Evolutionary conservation across 2,329 filamentous ascomycete genomes (phyloP), one percentile per base, ranked within the genome.

Genomic region (Diplodia mutila): DNA sequence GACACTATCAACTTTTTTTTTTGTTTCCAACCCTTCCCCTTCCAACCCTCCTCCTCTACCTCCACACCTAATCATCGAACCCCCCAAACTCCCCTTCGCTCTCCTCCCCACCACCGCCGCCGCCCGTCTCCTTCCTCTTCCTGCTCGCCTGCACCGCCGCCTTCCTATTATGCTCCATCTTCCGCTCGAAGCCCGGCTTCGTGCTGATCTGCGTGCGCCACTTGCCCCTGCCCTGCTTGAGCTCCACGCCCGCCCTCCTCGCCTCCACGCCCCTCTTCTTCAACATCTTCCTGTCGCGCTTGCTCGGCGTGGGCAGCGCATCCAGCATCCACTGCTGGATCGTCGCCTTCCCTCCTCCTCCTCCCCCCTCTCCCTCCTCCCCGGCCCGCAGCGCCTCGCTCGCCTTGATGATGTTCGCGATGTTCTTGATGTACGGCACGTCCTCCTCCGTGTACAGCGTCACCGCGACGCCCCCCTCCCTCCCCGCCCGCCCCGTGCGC

Each of bases 381-480:
- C 68, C 57, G 0, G 80, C 81, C 5, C 84, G 81, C 73, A 93
- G 86, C 78, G 89, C 91, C 79, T 97, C 92, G 71, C 91, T 93
- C 25, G 88, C 87, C 0, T 91, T 87, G 70, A 99, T 97, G 39
- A 98, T 92, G 74, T 97, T 97, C 39, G 94, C 95, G 32, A 99
- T 91, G 70, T 89, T 92, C 82, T 94, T 97, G 67, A 99, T 88
- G 71, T 90, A 93, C 0, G 92, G 91, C 4, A 98, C 90, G 75
- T 99, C 95, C 69, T 97, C 95, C 77, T 95, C 93, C 0, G 94
- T 98, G 79, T 97, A 99, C 68, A 97, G 90, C 0, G 95, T 99
- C 1, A 99, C 90, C 0, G 93, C 94, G 3, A 97, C 87, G 57
- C 95, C 95, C 23, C 94, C 94, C 74, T 91, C 88, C 27, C 94